These are phyloP conservation scores for Pseudogymnoascus sp. DNA, from an alignment of 2,329 filamentous ascomycete genomes.

Conservation along the genomic window DNA sequence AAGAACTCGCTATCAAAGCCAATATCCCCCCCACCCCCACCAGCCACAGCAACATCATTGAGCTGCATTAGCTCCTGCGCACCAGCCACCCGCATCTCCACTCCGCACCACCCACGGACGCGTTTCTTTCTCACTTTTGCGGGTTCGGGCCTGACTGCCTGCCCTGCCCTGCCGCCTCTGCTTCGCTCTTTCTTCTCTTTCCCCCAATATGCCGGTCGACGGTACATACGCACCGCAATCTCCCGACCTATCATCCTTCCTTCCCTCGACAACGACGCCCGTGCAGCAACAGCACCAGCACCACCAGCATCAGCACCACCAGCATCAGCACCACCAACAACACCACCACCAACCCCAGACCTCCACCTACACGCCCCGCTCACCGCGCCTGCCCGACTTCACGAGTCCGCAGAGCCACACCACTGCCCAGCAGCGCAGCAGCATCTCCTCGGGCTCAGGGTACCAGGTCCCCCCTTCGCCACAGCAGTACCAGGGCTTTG, in stretches of 20 bases:
- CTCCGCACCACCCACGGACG: conserved; percentile 1
- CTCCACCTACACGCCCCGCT: conserved; percentile 22
- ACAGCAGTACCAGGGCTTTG: background rate
- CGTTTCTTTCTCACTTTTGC: conserved; percentile 7
- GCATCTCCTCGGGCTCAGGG: background rate
- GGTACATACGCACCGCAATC: conserved; percentile 28
- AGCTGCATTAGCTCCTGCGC: background rate
- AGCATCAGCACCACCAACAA: background rate
- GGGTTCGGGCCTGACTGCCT: background rate
- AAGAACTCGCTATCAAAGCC: background rate
- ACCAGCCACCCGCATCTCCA: conserved; percentile 4
- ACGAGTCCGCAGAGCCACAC: conserved; percentile 9
- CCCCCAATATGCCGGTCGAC: conserved; percentile 13
- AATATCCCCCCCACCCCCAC: background rate
- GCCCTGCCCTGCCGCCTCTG: background rate
- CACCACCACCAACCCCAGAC: conserved; percentile 11
- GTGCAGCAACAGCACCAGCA: conserved; percentile 15
- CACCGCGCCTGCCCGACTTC: conserved; percentile 19
- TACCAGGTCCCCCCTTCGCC: conserved; percentile 2
- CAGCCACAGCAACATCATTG: background rate
- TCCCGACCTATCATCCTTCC: conserved; percentile 27
- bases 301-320: background rate
- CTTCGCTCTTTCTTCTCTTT: background rate
- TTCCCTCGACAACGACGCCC: conserved; percentile 20
- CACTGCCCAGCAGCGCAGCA: background rate